phyloP scores from a whole-genome alignment of 192 early-diverging fungal species.

The Spizellomyces sp. region DNA sequence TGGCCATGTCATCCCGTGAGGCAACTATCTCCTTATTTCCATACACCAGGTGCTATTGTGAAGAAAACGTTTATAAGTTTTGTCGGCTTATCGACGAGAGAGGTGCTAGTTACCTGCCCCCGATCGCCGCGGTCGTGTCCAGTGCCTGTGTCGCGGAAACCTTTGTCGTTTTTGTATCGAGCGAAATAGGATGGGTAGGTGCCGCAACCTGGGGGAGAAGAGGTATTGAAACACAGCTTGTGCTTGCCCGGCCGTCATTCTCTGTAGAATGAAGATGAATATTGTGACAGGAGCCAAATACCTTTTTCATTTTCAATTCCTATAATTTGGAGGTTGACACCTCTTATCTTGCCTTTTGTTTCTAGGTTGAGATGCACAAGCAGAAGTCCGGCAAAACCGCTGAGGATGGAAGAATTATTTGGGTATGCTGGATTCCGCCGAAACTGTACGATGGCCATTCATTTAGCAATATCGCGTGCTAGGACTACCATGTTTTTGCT shows the following conservation, averaged over 20 bases:
- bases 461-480: too few species aligned
- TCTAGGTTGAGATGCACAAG: conserved; percentile 6
- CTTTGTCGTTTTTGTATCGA: conserved; percentile 17
- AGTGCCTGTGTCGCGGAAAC: background rate
- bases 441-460: too few species aligned
- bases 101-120: background rate
- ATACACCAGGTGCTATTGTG: conserved; percentile 12
- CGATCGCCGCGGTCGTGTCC: too few species aligned
- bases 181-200: conserved; percentile 27
- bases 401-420: conserved; percentile 5
- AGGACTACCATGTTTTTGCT: conserved; percentile 30
- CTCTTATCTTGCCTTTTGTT: background rate
- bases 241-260: too few species aligned
- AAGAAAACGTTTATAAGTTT: conserved; percentile 23
- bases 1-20: too few species aligned
- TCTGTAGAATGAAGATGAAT: too few species aligned
- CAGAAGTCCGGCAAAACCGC: conserved; percentile 7
- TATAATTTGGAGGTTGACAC: too few species aligned
- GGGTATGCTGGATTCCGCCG: background rate
- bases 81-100: background rate
- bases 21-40: background rate
- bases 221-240: too few species aligned
- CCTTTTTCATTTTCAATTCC: background rate
- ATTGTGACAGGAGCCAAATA: too few species aligned
- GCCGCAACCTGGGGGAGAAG: too few species aligned